These are phyloP conservation scores for Berberis vulgaris DNA, from an alignment of 164 flowering plant species.

Conservation along the genomic window DNA sequence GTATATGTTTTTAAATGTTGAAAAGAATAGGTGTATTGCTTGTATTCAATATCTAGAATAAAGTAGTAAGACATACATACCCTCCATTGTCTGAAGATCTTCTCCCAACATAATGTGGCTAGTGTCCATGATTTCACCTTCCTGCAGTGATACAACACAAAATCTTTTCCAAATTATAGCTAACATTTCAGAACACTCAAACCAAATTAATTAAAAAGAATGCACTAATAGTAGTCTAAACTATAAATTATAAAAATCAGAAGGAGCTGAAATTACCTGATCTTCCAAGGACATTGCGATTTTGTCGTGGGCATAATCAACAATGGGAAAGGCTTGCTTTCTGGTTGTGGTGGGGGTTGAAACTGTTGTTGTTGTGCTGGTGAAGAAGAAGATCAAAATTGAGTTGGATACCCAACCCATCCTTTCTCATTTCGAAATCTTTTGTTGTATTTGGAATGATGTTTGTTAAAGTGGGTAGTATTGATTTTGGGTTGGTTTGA, in stretches of 20 bases:
- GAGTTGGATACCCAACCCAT: neutral
- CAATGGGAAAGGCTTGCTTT: slow-evolving; percentile 33
- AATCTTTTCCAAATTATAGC: neutral
- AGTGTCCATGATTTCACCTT: slow-evolving; percentile 35
- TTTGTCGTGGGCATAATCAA: slow-evolving; percentile 83
- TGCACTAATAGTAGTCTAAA: neutral
- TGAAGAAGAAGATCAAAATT: neutral
- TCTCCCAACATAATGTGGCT: slow-evolving; percentile 24
- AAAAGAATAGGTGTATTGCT: neutral
- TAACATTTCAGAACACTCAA: too few relatives aligned
- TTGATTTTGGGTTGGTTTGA: too few relatives aligned
- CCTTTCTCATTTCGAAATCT: too few relatives aligned
- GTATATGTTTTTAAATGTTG: too few relatives aligned
- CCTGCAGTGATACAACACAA: slow-evolving; percentile 31
- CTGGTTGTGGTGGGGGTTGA: neutral
- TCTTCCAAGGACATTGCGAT: slow-evolving; percentile 83
- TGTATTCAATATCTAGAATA: neutral
- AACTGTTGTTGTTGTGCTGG: neutral
- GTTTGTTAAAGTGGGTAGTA: too few relatives aligned
- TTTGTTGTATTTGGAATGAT: too few relatives aligned
- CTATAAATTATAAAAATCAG: neutral
- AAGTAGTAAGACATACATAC: slow-evolving; percentile 17
- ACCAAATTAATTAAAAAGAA: too few relatives aligned
- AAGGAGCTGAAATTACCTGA: slow-evolving; percentile 36
- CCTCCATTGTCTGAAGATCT: slow-evolving; percentile 31